Evolutionary conservation across 257 asterid genomes (phyloP), one percentile per base, ranked within the genome.

Genomic region (Scutellaria baicalensis): DNA sequence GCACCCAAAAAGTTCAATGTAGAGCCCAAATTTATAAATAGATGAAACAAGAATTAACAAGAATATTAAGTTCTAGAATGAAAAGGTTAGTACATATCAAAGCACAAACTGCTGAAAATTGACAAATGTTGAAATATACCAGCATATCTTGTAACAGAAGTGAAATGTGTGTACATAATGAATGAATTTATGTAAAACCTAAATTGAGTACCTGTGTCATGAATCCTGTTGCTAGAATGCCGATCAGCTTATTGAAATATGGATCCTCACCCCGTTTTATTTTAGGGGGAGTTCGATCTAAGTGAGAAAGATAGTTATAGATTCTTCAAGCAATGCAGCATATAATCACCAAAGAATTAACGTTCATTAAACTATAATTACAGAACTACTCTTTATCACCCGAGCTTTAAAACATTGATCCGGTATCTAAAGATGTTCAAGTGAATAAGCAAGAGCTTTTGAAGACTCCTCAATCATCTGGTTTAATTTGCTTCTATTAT

Each of bases 201-300:
- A 17, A 11, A 44, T 62, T 60, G 58, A 69, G 47, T 81, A 93
- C 99, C 99, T 94, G 99, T 33, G 97, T 77, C 99, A 94, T 94
- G 96, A 97, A 94, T 79, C 99, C 89, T 66, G 99, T 91, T 42
- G 99, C 93, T 83, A 94, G 88, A 77, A 94, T 94, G 39, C 99
- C 96, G 49, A 94, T 91, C 77, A 94, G 83, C 85, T 94, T 94
- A 79, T 94, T 94, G 57, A 94, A 91, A 86, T 91, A 94, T 38
- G 97, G 97, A 81, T 94, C 99, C 50, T 76, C 83, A 18, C 95
- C 94, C 98, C 90, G 87, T 43, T 63, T 50, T 52, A 52, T 21
- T n/a, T 23, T 42, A 11, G 1, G 31, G 38, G 38, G 8, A 69
- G 18, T 52, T 2, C 56, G 61, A 64, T 50, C 33, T 11, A 45